Conservation (phyloP, 2,329 filamentous ascomycete species). For the Fusarium nygamai region DNA sequence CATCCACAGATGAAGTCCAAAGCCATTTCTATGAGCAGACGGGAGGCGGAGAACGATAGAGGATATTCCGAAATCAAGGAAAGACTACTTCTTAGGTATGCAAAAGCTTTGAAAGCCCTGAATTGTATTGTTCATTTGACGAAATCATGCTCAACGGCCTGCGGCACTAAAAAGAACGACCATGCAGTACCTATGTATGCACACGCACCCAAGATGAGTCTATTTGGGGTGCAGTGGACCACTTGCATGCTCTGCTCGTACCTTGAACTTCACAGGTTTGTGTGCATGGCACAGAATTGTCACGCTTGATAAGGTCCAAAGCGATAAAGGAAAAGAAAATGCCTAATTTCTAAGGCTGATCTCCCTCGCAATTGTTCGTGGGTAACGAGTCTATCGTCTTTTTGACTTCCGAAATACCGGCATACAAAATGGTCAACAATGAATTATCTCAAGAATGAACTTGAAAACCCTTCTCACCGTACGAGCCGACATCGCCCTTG, state of each 20-base stretch:
- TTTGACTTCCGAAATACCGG: background rate
- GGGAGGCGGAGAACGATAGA: background rate
- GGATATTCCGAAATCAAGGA: background rate
- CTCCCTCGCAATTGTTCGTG: background rate
- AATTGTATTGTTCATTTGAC: background rate
- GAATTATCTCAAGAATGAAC: background rate
- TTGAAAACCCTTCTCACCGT: slow-evolving; percentile 13
- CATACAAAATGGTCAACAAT: background rate
- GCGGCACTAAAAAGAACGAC: background rate
- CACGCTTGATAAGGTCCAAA: background rate
- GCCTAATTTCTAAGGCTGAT: background rate
- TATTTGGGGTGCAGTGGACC: slow-evolving; percentile 5
- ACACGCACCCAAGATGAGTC: slow-evolving; percentile 4
- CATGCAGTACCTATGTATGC: slow-evolving; percentile 6
- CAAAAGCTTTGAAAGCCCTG: background rate
- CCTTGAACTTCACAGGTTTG: background rate
- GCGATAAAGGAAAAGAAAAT: background rate
- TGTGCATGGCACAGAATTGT: background rate
- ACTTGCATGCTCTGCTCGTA: background rate
- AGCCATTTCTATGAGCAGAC: background rate
- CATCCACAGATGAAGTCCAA: background rate
- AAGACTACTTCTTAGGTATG: background rate
- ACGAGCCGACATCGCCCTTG: slow-evolving; percentile 31
- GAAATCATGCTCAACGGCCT: background rate
- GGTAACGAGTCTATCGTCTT: background rate